Evolutionary conservation across 441 rosid genomes (phyloP), one percentile per base, ranked within the genome.

Genomic region (Mallotus japonicus): DNA sequence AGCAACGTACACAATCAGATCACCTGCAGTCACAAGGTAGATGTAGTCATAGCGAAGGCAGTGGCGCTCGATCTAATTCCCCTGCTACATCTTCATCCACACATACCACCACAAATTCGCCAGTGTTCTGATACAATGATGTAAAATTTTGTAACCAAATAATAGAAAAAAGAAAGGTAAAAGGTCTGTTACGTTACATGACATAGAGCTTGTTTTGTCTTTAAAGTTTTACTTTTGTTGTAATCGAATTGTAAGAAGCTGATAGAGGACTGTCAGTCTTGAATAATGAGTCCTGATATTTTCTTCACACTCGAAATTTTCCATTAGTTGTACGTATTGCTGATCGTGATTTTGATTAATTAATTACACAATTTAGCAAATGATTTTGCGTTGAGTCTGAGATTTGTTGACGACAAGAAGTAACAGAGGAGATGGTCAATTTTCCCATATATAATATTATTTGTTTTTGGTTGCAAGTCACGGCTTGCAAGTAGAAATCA

Each of bases 1-100:
- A 68, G 12, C 72, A 73, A 37, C 72, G 4, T 65, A 14, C 79
- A 71, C 58, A 79, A 4, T 59, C 74, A 0, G 73, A 78, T 40
- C 71, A 69, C 14, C 7, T 59, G 69, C 78, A 72, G 58, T 83
- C 83, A 16, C 84, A 82, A 81, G 89, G 86, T 67, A 81, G 86
- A 37, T 81, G 81, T 37, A 80, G 87, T 62, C 86, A 77, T 14
- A 76, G 85, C 63, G 83, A 83, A 57, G 85, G 85, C 13, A 78
- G 85, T 9, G 78, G 69, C 20, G 62, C 67, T 24, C 86, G 80
- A 24, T 84, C 90, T 12, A 78, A 74, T 78, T 88, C 97, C 19
- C 91, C 92, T 0, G 74, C 90, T 6, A 80, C 88, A 57, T 87
- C 96, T 63, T 89, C 97, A 17, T 95, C 97, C 24, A 88, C 87